Base-by-base conservation (phyloP, 2,329 filamentous ascomycete genomes). In the Aureobasidium namibiae region DNA sequence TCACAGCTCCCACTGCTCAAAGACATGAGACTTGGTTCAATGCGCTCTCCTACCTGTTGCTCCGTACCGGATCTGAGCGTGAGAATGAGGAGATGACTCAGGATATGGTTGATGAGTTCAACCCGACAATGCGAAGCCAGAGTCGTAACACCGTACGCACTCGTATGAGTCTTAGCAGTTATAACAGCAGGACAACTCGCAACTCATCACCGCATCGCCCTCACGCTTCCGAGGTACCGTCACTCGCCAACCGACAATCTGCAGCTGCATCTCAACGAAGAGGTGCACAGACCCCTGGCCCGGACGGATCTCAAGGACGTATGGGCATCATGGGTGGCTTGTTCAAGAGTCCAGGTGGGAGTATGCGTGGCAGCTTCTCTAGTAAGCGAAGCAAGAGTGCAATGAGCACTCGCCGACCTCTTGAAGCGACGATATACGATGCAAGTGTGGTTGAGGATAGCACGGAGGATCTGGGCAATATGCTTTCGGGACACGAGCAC, bases 11-110 rank as follows among this genome's bases (percentile, higher is more conserved):
- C 2, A 99, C 94, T 3, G 89, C 90, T 38, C 91, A 96, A 71
- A 83, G 94, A 62, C 94, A 99, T 69, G 94, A 99, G 76, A 97
- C 92, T 0, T 99, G 94, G 94, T 96, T 94, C 80, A 97, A 97
- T 69, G 92, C 94, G 0, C 80, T 99, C 58, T 95, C 90, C 1
- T 99, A 99, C 71, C 82, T 99, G 14, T 81, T 97, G 36, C 80
- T 96, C 31, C 86, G 92, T 46, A 91, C 84, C 33, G 77, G 74
- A 26, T 73, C 80, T 16, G 76, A 78, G 49, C 68, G 72, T 58
- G 73, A 81, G 21, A 86, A 59, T 18, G 60, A 61, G 9, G 78
- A 81, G 4, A 81, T 89, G 63, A 85, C 76, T 4, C 67, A 78
- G 53, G 81, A 83, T 54, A 83, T 86, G 61, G 75, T 84, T 38